Percentiles rank a stretch among this genome's conserved stretches.
Conservation (phyloP, 768 basidiomycete genomes). For the Crucibulum laeve region DNA sequence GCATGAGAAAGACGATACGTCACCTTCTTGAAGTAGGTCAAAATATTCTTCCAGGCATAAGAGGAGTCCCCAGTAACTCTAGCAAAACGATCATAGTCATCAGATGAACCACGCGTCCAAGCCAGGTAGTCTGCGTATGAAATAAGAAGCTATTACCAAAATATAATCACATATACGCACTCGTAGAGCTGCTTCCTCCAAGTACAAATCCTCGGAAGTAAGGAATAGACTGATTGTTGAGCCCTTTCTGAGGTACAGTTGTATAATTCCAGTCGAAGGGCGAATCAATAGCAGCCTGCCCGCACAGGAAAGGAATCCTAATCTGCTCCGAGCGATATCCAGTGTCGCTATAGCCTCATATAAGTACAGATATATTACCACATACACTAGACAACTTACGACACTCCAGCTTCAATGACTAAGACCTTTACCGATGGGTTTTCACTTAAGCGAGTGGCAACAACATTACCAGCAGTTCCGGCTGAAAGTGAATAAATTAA, state of each 20-base stretch:
- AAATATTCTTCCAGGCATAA: conserved; percentile 31
- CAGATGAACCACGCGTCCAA: conserved; percentile 21
- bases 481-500: not conserved
- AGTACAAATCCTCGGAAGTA: no score
- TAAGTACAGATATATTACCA: not conserved
- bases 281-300: no score
- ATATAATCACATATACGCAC: not conserved
- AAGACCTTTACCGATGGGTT: not conserved
- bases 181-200: conserved; percentile 8
- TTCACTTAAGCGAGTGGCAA: not conserved
- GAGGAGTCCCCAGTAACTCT: conserved; percentile 35
- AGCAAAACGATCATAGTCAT: conserved; percentile 53
- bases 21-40: conserved; percentile 17
- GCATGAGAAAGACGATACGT: no score
- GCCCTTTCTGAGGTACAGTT: conserved; percentile 4
- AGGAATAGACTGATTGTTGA: conserved; percentile 5
- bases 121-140: not conserved
- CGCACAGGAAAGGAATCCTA: not conserved
- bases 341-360: not conserved
- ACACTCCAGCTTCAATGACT: not conserved
- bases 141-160: not conserved
- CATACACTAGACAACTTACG: not conserved
- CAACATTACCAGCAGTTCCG: no score
- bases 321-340: not conserved
- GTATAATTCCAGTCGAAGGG: conserved; percentile 13